Percentiles rank a stretch among this genome's conserved stretches.
Evolutionary conservation across 1,139 yeast species (phyloP).

Genomic region (Pichia sp.): DNA sequence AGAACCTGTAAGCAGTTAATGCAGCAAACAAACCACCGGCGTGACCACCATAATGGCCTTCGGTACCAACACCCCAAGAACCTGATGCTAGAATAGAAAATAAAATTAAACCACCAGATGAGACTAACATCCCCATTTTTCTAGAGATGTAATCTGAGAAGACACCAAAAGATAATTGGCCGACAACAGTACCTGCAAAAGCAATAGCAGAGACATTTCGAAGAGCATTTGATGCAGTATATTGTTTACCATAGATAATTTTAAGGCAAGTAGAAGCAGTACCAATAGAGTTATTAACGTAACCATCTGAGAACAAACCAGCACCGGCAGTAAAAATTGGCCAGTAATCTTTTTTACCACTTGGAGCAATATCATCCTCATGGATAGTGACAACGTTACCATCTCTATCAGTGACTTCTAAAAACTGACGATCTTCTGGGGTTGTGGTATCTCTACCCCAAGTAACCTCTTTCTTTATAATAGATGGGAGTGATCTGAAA

Average conservation of each 20-base stretch:
- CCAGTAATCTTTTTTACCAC: constrained; percentile 36
- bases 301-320: constrained; percentile 87
- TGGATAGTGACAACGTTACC: constrained; percentile 19
- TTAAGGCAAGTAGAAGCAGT: constrained; percentile 66
- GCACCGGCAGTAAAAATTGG: constrained; percentile 87
- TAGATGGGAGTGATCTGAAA: constrained; percentile 39
- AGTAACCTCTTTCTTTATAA: constrained; percentile 37
- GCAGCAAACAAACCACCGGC: constrained; percentile 73
- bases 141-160: constrained; percentile 73
- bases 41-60: constrained; percentile 34
- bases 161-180: constrained; percentile 74
- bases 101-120: constrained; percentile 64
- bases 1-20: constrained; percentile 75
- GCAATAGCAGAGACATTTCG: constrained; percentile 82
- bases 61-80: constrained; percentile 68
- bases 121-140: constrained; percentile 71
- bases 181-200: constrained; percentile 87
- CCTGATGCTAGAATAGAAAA: constrained; percentile 77
- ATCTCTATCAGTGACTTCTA: constrained; percentile 17
- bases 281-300: constrained; percentile 76
- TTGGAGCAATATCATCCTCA: constrained; percentile 23
- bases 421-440: constrained; percentile 16
- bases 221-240: constrained; percentile 58
- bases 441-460: constrained; percentile 28
- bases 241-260: constrained; percentile 56